Base-by-base conservation (phyloP, 2,329 filamentous ascomycete genomes). In the Orbilia brochopaga region DNA sequence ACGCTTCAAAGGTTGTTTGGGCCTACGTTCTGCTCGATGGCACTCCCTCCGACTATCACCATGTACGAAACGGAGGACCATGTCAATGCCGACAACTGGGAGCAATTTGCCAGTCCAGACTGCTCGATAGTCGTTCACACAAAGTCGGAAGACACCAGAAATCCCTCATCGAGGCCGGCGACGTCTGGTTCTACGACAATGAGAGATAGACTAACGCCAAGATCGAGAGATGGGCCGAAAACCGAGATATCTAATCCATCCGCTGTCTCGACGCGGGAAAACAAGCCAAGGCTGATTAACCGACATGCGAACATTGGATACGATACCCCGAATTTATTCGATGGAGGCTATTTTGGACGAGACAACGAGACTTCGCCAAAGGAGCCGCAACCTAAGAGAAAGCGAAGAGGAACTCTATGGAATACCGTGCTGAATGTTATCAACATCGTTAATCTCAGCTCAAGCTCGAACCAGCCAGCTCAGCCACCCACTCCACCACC, bases 111-210 rank as follows among this genome's bases (percentile, higher is more conserved):
- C 13, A 55, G 46, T 23, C 59, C 55, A 21, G 66, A 70, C 46
- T 70, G 66, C 30, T 64, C 58, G 21, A 70, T 70, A 32, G 59
- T 70, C 7, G 66, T 70, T 50, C 66, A 70, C n/a, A 70, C 66
- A 19, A 70, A 63, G 51, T 70, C 66, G 21, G 66, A 64, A 19
- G 59, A 70, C 23, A 70, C 53, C 48, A 48, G 59, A 6, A 60
- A 59, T 13, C 37, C 54, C 21, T 70, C 66, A 32, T 54, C 59
- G 1, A 58, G 46, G 23, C 66, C 66, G 13, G 24, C 59, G 17
- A 70, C 66, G 24, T 70, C 66, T 3, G 54, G 66, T 17, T 64
- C 66, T 30, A 56, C 58, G 24, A 63, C 59, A 10, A 51, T 58
- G 2, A 54, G 55, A 11, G 59, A 64, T 13, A 55, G 52, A 40